Conservation (phyloP, 345 rosid genomes). For the Rhodomyrtus tomentosa region DNA sequence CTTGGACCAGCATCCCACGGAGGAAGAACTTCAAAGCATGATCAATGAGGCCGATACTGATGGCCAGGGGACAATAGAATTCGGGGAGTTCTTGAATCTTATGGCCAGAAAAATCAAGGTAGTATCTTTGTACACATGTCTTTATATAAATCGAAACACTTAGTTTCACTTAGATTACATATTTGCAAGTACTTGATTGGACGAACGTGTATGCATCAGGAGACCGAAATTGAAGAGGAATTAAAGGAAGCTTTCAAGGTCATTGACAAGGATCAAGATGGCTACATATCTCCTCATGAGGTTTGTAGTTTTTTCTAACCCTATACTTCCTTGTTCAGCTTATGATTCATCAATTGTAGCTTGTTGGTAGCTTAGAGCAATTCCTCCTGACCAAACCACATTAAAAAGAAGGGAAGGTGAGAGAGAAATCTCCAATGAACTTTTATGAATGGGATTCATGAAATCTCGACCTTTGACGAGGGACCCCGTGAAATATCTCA, state of each 20-base stretch:
- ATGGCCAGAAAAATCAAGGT: constrained; percentile 68
- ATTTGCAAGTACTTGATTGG: neutral
- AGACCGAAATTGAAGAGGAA: constrained; percentile 39
- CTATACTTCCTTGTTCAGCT: neutral
- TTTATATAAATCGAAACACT: neutral
- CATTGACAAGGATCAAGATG: constrained; percentile 60
- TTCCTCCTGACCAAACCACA: neutral
- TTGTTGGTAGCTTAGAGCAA: neutral
- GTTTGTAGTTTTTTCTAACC: constrained; percentile 7
- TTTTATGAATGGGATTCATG: neutral
- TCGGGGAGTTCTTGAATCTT: constrained; percentile 56
- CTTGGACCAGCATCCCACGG: constrained; percentile 41
- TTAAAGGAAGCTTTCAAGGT: constrained; percentile 50
- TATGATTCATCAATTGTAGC: neutral
- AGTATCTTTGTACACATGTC: neutral
- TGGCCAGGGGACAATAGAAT: constrained; percentile 49
- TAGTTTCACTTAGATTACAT: neutral
- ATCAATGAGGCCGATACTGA: constrained; percentile 38
- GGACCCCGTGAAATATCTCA: neutral
- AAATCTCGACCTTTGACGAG: neutral
- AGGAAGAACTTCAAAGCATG: constrained; percentile 51
- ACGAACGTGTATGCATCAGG: constrained; percentile 12
- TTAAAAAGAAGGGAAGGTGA: neutral
- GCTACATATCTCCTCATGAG: constrained; percentile 49
- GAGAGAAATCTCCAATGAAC: neutral